Conservation (phyloP, 2,329 filamentous ascomycete genomes). For the Chaetoscypha palmicola region DNA sequence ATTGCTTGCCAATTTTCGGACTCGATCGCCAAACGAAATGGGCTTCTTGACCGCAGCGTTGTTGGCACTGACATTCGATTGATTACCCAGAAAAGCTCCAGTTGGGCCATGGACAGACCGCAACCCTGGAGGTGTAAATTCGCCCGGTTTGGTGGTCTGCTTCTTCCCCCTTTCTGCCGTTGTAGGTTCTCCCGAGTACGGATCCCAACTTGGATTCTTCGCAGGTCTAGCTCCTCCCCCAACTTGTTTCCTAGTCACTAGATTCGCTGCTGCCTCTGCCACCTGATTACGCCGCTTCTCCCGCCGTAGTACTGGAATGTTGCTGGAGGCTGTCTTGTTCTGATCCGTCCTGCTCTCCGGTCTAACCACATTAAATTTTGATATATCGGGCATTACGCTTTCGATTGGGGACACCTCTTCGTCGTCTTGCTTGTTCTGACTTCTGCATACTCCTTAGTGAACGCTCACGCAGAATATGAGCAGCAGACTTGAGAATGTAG, state of each 20-base stretch:
- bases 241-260: conserved; percentile 21
- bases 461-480: conserved; percentile 4
- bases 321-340: conserved; percentile 21
- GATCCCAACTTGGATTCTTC: conserved; percentile 53
- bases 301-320: conserved; percentile 28
- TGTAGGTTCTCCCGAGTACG: conserved; percentile 59
- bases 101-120: conserved; percentile 15
- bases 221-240: conserved; percentile 18
- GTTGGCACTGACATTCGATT: conserved; percentile 24
- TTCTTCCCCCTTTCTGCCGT: conserved; percentile 47
- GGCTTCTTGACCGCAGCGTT: conserved; percentile 28
- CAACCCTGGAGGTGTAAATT: conserved; percentile 33
- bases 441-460: conserved; percentile 17
- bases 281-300: conserved; percentile 29
- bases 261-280: conserved; percentile 21
- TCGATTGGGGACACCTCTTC: conserved; percentile 37
- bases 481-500: conserved; percentile 19
- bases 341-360: conserved; percentile 8
- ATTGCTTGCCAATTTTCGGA: conserved; percentile 36
- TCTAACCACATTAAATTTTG: conserved; percentile 15
- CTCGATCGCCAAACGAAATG: conserved; percentile 39
- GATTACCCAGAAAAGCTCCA: conserved; percentile 19
- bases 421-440: conserved; percentile 15
- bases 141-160: conserved; percentile 49
- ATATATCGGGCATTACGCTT: conserved; percentile 26